Conservation (phyloP, 192 early-diverging fungal genomes). For the Coemansia asiatica region DNA sequence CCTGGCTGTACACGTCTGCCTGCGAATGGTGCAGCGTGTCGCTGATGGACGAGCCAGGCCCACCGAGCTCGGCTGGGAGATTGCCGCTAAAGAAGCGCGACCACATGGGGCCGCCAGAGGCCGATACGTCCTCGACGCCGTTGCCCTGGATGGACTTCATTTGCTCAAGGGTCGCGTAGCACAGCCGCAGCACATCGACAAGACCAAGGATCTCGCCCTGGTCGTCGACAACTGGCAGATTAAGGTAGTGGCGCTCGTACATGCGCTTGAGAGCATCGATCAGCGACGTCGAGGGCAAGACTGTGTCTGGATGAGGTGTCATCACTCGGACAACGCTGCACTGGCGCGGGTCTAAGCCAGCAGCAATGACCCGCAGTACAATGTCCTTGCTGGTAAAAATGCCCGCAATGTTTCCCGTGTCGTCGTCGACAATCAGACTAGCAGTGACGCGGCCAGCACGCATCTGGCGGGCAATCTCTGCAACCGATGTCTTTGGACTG, state of each 20-base stretch:
- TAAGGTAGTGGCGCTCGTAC: constrained; percentile 85
- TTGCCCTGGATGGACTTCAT: constrained; percentile 63
- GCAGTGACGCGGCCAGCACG: constrained; percentile 71
- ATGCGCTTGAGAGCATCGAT: constrained; percentile 82
- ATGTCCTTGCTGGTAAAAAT: constrained; percentile 94
- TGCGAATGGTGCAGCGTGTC: constrained; percentile 59
- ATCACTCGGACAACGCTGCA: constrained; percentile 96
- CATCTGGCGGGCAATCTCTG: constrained; percentile 76
- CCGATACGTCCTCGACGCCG: constrained; percentile 19
- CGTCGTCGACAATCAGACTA: constrained; percentile 71
- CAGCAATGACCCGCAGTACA: constrained; percentile 85
- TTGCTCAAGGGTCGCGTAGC: constrained; percentile 80
- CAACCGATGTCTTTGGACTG: constrained; percentile 63
- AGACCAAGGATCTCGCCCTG: constrained; percentile 69
- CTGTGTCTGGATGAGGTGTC: constrained; percentile 88
- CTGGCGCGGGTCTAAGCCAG: constrained; percentile 80
- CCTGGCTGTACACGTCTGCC: constrained; percentile 29
- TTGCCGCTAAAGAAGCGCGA: constrained; percentile 77
- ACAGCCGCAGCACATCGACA: constrained; percentile 80
- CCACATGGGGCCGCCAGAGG: constrained; percentile 65
- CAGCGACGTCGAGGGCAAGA: constrained; percentile 68
- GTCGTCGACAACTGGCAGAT: constrained; percentile 78
- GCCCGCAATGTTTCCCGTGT: constrained; percentile 67
- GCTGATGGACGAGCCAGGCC: constrained; percentile 63
- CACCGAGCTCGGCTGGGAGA: constrained; percentile 59